Evolutionary conservation across 352 stramenopile genomes (phyloP).

Genomic region (Stramenopiles sp.): DNA sequence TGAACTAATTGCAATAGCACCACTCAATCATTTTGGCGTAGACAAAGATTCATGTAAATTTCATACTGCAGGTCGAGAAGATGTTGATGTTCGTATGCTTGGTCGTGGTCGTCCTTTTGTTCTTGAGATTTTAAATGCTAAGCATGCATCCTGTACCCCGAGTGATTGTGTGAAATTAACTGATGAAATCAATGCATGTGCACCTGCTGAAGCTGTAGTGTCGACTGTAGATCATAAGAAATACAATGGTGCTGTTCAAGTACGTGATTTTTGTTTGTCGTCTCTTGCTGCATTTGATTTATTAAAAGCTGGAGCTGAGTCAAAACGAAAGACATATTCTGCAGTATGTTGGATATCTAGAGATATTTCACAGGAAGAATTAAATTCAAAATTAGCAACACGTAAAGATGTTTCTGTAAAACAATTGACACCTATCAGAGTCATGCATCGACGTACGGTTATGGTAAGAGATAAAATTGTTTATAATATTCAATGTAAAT

Average conservation of each 20-base stretch:
- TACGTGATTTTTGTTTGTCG: conserved; percentile 11
- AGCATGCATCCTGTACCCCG: no score
- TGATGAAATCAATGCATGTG: background rate
- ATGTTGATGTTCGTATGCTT: conserved; percentile 87
- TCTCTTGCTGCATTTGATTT: conserved; percentile 13
- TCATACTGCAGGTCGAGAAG: conserved; percentile 70
- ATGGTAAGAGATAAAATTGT: conserved; percentile 54
- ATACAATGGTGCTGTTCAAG: no score
- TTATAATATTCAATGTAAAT: conserved; percentile 20
- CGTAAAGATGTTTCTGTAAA: conserved; percentile 44
- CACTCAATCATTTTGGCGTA: conserved; percentile 22
- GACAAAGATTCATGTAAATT: conserved; percentile 34
- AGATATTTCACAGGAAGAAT: conserved; percentile 17
- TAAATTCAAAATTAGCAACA: conserved; percentile 28
- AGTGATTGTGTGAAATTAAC: no score
- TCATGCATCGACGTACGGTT: conserved; percentile 76
- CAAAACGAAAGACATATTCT: conserved; percentile 22
- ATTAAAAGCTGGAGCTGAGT: conserved; percentile 19
- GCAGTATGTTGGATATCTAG: conserved; percentile 19
- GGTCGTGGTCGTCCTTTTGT: conserved; percentile 58
- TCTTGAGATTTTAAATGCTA: conserved; percentile 12
- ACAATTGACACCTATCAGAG: conserved; percentile 80
- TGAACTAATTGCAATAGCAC: conserved; percentile 34
- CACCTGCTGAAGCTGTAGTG: conserved; percentile 8
- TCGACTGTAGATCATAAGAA: conserved; percentile 9